Conservation (phyloP, 768 basidiomycete species). For the Tylopilus felleus region DNA sequence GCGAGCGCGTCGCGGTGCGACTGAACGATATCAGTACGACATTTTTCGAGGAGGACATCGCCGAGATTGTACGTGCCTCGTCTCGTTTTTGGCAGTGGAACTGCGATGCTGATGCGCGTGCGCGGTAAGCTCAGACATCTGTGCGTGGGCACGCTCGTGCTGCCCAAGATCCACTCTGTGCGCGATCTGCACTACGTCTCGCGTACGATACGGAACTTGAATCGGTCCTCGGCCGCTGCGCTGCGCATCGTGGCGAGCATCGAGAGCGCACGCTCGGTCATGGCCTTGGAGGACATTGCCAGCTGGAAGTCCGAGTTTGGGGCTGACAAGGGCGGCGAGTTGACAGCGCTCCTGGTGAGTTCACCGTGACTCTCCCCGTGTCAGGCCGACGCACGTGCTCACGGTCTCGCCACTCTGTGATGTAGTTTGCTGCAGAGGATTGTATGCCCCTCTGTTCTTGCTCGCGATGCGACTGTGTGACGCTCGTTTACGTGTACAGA, state of each 20-base stretch:
- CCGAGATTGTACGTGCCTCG: constrained; percentile 46
- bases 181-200: constrained; percentile 65
- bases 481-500: constrained; percentile 43
- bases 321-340: constrained; percentile 43
- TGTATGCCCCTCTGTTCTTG: constrained; percentile 46
- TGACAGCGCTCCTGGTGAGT: constrained; percentile 60
- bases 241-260: constrained; percentile 74
- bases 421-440: constrained; percentile 92
- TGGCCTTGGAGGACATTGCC: constrained; percentile 68
- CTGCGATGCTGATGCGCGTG: constrained; percentile 1
- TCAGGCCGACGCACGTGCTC: not conserved
- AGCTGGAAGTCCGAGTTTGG: constrained; percentile 55
- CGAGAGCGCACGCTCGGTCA: constrained; percentile 75
- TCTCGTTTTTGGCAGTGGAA: not conserved
- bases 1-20: constrained; percentile 62
- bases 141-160: constrained; percentile 61
- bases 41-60: constrained; percentile 63
- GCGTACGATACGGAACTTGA: constrained; percentile 24
- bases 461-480: not conserved
- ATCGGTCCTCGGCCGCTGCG: constrained; percentile 30
- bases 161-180: constrained; percentile 80
- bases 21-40: constrained; percentile 65
- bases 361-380: too few relatives aligned
- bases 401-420: not conserved
- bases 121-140: constrained; percentile 49